phyloP scores from a whole-genome alignment of 1,284 basidiomycete species.

The Gomphus sp. region DNA sequence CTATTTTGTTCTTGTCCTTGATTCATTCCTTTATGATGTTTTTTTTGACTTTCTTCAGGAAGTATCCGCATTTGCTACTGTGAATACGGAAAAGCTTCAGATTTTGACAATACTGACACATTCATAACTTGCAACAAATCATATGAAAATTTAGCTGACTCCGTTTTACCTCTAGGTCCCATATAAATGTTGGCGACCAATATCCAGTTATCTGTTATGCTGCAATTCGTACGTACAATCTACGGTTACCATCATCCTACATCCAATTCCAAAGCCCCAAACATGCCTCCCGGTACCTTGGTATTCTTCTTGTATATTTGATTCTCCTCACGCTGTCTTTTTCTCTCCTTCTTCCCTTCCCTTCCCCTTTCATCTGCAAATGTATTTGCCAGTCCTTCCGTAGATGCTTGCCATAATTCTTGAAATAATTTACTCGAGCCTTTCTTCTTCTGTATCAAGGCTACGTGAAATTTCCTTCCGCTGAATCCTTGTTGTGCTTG shows the following conservation, averaged over 20 bases:
- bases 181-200: not conserved
- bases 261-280: slow-evolving; percentile 20
- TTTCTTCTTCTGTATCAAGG: not conserved
- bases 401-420: slow-evolving; percentile 39
- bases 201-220: not conserved
- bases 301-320: not conserved
- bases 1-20: slow-evolving; percentile 8
- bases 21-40: slow-evolving; percentile 41
- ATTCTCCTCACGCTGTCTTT: slow-evolving; percentile 23
- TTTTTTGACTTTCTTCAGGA: slow-evolving; percentile 84
- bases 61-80: slow-evolving; percentile 45
- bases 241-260: slow-evolving; percentile 9
- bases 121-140: not conserved
- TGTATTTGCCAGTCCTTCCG: slow-evolving; percentile 37
- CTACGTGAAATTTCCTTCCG: slow-evolving; percentile 1
- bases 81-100: slow-evolving; percentile 56
- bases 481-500: slow-evolving; percentile 7
- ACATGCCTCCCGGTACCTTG: slow-evolving; percentile 13
- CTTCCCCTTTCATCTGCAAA: slow-evolving; percentile 31
- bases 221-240: not conserved
- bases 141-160: no score
- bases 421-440: not conserved
- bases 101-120: slow-evolving; percentile 44
- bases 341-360: slow-evolving; percentile 33
- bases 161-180: no score